Conservation (phyloP, 108 stramenopile species). For the Nitzschia sp. region DNA sequence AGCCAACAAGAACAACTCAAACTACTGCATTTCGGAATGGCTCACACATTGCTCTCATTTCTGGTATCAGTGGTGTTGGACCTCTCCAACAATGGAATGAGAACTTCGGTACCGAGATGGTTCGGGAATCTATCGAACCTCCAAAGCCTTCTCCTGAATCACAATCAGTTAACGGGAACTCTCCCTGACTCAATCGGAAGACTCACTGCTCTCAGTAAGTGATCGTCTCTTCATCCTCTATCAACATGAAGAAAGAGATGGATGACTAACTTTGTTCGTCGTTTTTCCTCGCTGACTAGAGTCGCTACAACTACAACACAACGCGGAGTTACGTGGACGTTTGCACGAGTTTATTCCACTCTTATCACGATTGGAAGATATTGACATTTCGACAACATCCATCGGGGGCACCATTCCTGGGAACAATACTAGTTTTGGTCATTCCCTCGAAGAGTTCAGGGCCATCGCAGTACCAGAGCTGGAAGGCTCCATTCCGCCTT, state of each 20-base stretch:
- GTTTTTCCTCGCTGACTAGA: not conserved
- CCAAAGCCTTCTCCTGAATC: constrained; percentile 12
- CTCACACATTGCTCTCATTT: not conserved
- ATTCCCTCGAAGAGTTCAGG: constrained; percentile 8
- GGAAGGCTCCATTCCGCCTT: constrained; percentile 23
- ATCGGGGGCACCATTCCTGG: constrained; percentile 21
- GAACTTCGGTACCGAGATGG: constrained; percentile 24
- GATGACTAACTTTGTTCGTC: not conserved
- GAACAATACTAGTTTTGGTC: not conserved
- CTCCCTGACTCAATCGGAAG: constrained; percentile 18
- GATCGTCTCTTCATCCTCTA: not conserved
- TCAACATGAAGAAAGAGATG: not conserved
- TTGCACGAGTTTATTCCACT: constrained; percentile 12
- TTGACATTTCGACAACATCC: constrained; percentile 29
- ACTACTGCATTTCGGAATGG: not conserved
- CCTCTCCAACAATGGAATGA: constrained; percentile 22
- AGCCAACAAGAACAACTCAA: not conserved
- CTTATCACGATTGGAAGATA: constrained; percentile 2
- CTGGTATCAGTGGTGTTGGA: constrained; percentile 7
- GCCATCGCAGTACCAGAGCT: not conserved
- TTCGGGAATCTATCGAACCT: constrained; percentile 21
- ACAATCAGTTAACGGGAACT: constrained; percentile 19
- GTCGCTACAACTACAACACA: constrained; percentile 18
- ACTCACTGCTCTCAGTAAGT: constrained; percentile 14
- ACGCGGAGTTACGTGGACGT: constrained; percentile 5